phyloP scores from a whole-genome alignment of 768 basidiomycete species.

The Phlegmacium glaucopus region DNA sequence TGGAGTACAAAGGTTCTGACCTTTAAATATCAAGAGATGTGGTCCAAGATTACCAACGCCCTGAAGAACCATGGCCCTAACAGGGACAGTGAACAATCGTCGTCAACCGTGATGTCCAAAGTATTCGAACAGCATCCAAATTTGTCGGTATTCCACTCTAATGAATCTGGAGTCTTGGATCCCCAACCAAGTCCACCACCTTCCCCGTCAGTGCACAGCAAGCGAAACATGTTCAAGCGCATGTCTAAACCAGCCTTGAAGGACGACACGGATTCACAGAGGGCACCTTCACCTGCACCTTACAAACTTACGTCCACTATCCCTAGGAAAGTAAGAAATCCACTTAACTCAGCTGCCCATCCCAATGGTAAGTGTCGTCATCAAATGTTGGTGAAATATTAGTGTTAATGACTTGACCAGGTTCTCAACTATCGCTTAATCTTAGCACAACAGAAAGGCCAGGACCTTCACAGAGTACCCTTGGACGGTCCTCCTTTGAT shows the following conservation, averaged over 20 bases:
- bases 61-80: slow-evolving; percentile 36
- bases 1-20: background rate
- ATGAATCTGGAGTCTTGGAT: slow-evolving; percentile 24
- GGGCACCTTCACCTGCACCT: slow-evolving; percentile 32
- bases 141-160: slow-evolving; percentile 51
- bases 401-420: slow-evolving; percentile 13
- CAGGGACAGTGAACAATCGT: slow-evolving; percentile 26
- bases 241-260: slow-evolving; percentile 38
- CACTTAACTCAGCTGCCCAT: slow-evolving; percentile 33
- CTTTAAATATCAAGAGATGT: slow-evolving; percentile 36
- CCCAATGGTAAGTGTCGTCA: slow-evolving; percentile 30
- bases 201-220: slow-evolving; percentile 47
- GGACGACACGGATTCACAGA: slow-evolving; percentile 35
- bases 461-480: slow-evolving; percentile 10
- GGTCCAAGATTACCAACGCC: slow-evolving; percentile 58
- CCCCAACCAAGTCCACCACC: slow-evolving; percentile 38
- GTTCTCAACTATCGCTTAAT: slow-evolving; percentile 30
- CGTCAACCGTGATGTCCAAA: slow-evolving; percentile 39
- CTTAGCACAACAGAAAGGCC: slow-evolving; percentile 12
- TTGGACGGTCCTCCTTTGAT: slow-evolving; percentile 31
- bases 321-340: slow-evolving; percentile 52
- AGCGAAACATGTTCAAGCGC: slow-evolving; percentile 53
- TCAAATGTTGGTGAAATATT: background rate
- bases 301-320: slow-evolving; percentile 30
- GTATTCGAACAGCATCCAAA: slow-evolving; percentile 62